Evolutionary conservation across 495 filamentous ascomycete genomes (phyloP).

Genomic region (Penicillium desertorum): DNA sequence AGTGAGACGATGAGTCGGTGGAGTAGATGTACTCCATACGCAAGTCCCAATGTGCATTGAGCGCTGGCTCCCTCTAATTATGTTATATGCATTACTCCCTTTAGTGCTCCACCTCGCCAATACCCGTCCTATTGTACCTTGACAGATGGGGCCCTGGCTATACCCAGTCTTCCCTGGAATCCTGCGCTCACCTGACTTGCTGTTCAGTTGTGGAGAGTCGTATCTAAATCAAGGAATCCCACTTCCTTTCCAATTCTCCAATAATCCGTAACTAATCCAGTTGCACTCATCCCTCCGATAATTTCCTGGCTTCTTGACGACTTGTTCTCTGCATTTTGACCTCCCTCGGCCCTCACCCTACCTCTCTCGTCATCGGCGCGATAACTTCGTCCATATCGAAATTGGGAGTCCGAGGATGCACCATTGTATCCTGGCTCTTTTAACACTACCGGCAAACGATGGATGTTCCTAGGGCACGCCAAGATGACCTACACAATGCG

Average conservation of each 20-base stretch:
- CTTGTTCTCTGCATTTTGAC: conserved; percentile 3
- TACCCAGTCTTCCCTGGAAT: conserved; percentile 4
- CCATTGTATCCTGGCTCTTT: conserved; percentile 12
- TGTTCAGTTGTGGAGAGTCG: conserved; percentile 16
- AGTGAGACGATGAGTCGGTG: conserved; percentile 18
- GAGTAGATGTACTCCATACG: conserved; percentile 9
- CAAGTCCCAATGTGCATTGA: conserved; percentile 16
- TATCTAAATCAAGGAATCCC: conserved; percentile 1
- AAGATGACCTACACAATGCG: conserved; percentile 17
- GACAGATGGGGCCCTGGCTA: conserved; percentile 13
- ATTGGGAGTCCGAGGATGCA: conserved; percentile 25
- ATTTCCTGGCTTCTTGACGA: conserved; percentile 9
- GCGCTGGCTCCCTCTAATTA: conserved; percentile 18
- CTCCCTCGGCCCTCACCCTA: background rate
- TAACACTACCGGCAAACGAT: conserved; percentile 16
- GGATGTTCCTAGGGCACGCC: conserved; percentile 14
- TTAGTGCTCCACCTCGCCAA: conserved; percentile 9
- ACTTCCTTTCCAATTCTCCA: conserved; percentile 12
- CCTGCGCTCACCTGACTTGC: conserved; percentile 8
- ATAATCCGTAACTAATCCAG: background rate
- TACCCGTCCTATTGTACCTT: conserved; percentile 17
- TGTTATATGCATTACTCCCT: conserved; percentile 18
- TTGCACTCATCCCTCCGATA: background rate
- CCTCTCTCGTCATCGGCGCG: background rate
- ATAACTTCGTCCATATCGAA: conserved; percentile 27